Evolutionary conservation across 148 eudicot genomes (phyloP), one percentile per base, ranked within the genome.

Genomic region (Diospyros kaki): DNA sequence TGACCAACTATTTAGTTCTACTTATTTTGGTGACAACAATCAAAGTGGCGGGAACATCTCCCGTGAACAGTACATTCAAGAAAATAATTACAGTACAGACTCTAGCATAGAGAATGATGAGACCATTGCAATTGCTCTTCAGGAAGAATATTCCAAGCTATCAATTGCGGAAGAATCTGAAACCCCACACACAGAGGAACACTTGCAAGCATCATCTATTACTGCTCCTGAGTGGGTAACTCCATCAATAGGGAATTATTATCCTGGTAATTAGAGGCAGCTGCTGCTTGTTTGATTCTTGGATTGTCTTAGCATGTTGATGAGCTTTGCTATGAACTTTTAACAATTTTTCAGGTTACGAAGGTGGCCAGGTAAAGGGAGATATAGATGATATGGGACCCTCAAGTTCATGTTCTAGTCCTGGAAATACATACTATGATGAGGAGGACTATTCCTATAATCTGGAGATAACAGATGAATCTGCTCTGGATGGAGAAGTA

Each of bases 401-500:
- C 67, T 88, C 90, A 43, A 91, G 94, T 69, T 83, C 90, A 59
- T 87, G 93, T 81, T 94, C 96, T 62, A 89, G 97, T 62, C 93
- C 93, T 72, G 90, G 77, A 69, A 86, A 84, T 79, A 83, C 74
- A 83, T 89, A 92, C 73, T 80, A 82, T 79, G 87, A 86, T 46
- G 91, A 88, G 51, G 93, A 88, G 59, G 92, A 86, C 45, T 84
- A 74, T 72, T 73, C 71, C 50, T 85, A 86, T 75, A 73, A 75
- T 83, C 74, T 94, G 77, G 98, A 90, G 56, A 84, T 92, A 76
- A 79, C 87, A 58, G 89, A 90, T 53, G 98, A 90, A 77, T 85
- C 85, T 56, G 78, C 82, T 44, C 84, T 94, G 84, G 98, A 94
- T 85, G 97, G 97, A 75, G 98, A 94, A 86, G 83, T 94, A 71